Base-by-base conservation (phyloP, 148 eudicot genomes). In the Salicornia ramosissima region DNA sequence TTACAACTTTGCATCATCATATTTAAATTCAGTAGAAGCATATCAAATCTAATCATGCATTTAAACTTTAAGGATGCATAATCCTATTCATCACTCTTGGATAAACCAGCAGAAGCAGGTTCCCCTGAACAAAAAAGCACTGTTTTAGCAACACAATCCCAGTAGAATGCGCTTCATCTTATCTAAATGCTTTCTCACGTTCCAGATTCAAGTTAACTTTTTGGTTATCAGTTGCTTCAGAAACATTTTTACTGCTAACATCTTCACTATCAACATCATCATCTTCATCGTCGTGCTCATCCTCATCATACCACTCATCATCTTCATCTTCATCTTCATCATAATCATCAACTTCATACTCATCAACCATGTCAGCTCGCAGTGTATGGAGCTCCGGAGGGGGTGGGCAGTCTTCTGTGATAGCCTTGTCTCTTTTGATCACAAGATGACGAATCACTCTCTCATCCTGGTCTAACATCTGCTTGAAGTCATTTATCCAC, bases 381-480 rank as follows among this genome's bases (percentile, higher is more conserved):
- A 86, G 31, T 0, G 90, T 77, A 53, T 84, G 83, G 65, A 86
- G 81, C 86, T 85, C 90, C 5, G 91, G 96, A 66, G 98, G 98
- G 15, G 98, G 97, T 4, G 90, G 90, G 63, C 92, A 88, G 21
- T 85, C 82, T 72, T 93, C 92, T 1, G 90, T 90, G 71, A 87
- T 86, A 0, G 97, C 95, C 67, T 82, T 61, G 70, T 90, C 92
- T 70, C 76, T 75, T 76, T 90, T 93, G 40, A 93, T 90, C 61
- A 93, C 97, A 52, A 93, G 86, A 82, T 93, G 98, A 21, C 98
- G 86, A 66, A 90, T 93, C 64, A 93, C 90, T 83, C 92, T 88
- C 74, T 90, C 96, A 42, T 93, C 98, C 62, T 80, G 80, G 77
- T 93, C 98, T 58, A 93, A 72, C 88, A 93, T 73, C 61, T 64